Conservation (phyloP, 495 filamentous ascomycete species). For the Filosporella fistucella region DNA sequence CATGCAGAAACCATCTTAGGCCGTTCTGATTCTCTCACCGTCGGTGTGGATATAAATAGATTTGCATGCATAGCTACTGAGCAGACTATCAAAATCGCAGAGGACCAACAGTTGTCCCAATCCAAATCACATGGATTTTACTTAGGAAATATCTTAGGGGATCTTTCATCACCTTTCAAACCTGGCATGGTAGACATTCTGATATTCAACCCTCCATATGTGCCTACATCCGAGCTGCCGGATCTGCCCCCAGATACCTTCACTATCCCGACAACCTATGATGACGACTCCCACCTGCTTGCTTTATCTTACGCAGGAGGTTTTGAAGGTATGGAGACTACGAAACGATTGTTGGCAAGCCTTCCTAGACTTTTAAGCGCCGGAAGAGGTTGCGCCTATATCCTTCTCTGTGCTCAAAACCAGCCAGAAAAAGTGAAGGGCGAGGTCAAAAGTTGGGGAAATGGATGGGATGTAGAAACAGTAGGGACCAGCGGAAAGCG, state of each 20-base stretch:
- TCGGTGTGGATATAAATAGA: conserved; percentile 77
- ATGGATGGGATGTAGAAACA: conserved; percentile 67
- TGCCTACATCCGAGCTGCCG: conserved; percentile 75
- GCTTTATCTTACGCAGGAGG: conserved; percentile 86
- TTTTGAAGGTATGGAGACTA: conserved; percentile 86
- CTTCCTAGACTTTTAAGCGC: conserved; percentile 58
- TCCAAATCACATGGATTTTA: conserved; percentile 37
- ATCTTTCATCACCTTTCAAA: conserved; percentile 58
- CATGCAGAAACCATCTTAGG: conserved; percentile 72
- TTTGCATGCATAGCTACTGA: conserved; percentile 52
- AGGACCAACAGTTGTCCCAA: conserved; percentile 47
- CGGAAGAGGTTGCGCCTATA: conserved; percentile 73
- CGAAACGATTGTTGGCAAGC: conserved; percentile 65
- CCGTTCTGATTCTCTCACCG: conserved; percentile 59
- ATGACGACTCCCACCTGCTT: conserved; percentile 68
- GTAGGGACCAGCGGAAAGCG: conserved; percentile 78
- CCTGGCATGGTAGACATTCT: conserved; percentile 66
- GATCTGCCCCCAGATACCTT: conserved; percentile 31
- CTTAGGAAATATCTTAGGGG: conserved; percentile 58
- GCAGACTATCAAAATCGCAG: conserved; percentile 13
- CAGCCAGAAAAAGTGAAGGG: conserved; percentile 69
- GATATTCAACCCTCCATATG: conserved; percentile 96
- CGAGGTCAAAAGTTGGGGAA: conserved; percentile 50
- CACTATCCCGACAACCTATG: conserved; percentile 7
- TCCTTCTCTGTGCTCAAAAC: conserved; percentile 87